Conservation (phyloP, 129 eudicot species). For the Arctium minus region DNA sequence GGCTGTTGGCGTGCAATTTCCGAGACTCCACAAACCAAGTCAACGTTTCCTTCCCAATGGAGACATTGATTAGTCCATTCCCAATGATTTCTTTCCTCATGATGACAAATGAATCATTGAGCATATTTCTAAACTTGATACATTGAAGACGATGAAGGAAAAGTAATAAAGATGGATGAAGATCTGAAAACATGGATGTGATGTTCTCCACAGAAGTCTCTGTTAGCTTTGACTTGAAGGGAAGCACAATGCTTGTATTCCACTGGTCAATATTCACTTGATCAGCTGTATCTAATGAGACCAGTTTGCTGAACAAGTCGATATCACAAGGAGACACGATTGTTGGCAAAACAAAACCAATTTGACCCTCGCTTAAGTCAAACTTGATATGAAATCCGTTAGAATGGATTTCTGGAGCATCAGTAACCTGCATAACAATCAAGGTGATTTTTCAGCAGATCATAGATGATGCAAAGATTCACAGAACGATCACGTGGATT, state of each 20-base stretch:
- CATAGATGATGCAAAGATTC: neutral
- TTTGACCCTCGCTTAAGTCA: constrained; percentile 83
- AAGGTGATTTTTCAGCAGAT: constrained; percentile 2
- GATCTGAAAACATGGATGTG: constrained; percentile 81
- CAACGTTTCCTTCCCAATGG: constrained; percentile 61
- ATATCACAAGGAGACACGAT: constrained; percentile 75
- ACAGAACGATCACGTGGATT: neutral
- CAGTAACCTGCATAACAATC: constrained; percentile 60
- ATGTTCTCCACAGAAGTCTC: constrained; percentile 51
- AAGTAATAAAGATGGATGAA: constrained; percentile 83
- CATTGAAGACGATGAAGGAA: constrained; percentile 93
- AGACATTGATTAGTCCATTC: constrained; percentile 66
- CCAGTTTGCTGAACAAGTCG: constrained; percentile 40
- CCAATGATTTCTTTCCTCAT: constrained; percentile 71
- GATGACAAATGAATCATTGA: constrained; percentile 45
- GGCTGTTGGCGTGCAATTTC: constrained; percentile 42
- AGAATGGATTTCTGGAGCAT: constrained; percentile 97
- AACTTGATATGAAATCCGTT: constrained; percentile 95
- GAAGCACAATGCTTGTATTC: constrained; percentile 91
- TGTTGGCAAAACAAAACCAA: constrained; percentile 93
- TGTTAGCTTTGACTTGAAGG: constrained; percentile 53
- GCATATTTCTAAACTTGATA: constrained; percentile 58
- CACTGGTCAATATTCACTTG: constrained; percentile 35
- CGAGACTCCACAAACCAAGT: constrained; percentile 69
- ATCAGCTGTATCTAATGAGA: constrained; percentile 29